These are phyloP conservation scores for Melaleuca quinquenervia DNA, from an alignment of 345 rosid species.

Conservation along the genomic window DNA sequence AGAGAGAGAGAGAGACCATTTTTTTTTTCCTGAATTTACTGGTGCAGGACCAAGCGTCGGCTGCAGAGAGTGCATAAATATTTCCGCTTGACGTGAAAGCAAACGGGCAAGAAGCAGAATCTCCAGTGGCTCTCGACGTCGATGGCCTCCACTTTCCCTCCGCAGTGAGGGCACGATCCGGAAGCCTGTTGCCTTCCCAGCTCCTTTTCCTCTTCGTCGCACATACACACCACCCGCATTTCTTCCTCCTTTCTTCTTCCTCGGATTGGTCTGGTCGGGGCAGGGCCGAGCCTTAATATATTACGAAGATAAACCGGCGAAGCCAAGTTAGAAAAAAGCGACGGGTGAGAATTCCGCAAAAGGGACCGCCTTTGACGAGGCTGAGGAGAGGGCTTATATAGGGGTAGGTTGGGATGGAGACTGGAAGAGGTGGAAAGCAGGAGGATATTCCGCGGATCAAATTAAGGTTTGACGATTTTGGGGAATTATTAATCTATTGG, in stretches of 20 bases:
- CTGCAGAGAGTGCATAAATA: conserved; percentile 52
- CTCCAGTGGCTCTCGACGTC: conserved; percentile 67
- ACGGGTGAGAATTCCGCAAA: background rate
- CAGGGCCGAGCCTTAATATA: background rate
- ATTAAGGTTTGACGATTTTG: background rate
- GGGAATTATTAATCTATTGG: background rate
- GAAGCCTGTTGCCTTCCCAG: conserved; percentile 63
- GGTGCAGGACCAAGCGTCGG: conserved; percentile 34
- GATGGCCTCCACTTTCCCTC: conserved; percentile 59
- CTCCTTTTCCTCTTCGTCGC: conserved; percentile 49
- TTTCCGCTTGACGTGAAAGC: conserved; percentile 49
- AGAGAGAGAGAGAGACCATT: background rate
- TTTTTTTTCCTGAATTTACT: background rate
- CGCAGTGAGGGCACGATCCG: conserved; percentile 73
- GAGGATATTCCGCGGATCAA: background rate
- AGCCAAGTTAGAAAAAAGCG: background rate
- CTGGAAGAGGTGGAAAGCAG: background rate
- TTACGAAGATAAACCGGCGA: background rate
- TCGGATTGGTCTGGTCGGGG: background rate
- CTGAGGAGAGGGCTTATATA: background rate
- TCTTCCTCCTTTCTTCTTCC: background rate
- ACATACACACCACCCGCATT: conserved; percentile 53
- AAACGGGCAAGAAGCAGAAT: conserved; percentile 70
- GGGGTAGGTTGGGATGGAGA: background rate
- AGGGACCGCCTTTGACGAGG: background rate